Evolutionary conservation across 805 yeast species (phyloP).

Genomic region (Metschnikowia dekortorum): DNA sequence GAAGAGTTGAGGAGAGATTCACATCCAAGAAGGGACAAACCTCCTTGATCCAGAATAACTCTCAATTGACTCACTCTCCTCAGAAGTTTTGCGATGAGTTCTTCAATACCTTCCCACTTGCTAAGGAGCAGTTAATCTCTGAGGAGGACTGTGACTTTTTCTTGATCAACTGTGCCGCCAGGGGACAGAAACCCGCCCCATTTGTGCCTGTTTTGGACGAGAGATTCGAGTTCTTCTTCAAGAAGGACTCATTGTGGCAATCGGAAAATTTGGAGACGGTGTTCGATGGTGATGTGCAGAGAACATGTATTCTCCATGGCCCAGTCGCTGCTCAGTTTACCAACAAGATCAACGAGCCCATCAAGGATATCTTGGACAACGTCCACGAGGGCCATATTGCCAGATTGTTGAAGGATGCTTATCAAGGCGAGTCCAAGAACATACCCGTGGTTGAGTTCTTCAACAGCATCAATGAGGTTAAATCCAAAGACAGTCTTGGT

Average conservation of each 20-base stretch:
- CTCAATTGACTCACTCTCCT: slow-evolving; percentile 63
- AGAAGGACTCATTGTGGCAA: slow-evolving; percentile 99
- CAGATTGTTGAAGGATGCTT: slow-evolving; percentile 62
- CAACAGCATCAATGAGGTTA: slow-evolving; percentile 50
- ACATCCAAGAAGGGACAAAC: slow-evolving; percentile 46
- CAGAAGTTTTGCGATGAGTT: slow-evolving; percentile 54
- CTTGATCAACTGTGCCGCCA: slow-evolving; percentile 75
- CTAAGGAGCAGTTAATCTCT: slow-evolving; percentile 76
- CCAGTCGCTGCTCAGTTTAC: slow-evolving; percentile 97
- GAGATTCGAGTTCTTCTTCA: slow-evolving; percentile 91
- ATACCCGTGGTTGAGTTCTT: slow-evolving; percentile 91
- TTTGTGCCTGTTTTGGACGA: slow-evolving; percentile 94
- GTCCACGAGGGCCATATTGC: slow-evolving; percentile 88
- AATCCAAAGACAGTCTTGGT: slow-evolving; percentile 16
- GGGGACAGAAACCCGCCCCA: slow-evolving; percentile 94
- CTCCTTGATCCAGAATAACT: slow-evolving; percentile 72
- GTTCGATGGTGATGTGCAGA: slow-evolving; percentile 91
- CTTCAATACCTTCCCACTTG: slow-evolving; percentile 65
- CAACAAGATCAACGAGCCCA: slow-evolving; percentile 84
- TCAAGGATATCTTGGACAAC: slow-evolving; percentile 80
- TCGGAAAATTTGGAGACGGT: slow-evolving; percentile 96
- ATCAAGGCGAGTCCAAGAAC: slow-evolving; percentile 61
- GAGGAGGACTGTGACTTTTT: slow-evolving; percentile 96
- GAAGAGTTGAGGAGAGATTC: slow-evolving; percentile 97
- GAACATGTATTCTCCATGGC: slow-evolving; percentile 98